Base-by-base conservation (phyloP, 139 green algal species). In the Chlorella sp. region DNA sequence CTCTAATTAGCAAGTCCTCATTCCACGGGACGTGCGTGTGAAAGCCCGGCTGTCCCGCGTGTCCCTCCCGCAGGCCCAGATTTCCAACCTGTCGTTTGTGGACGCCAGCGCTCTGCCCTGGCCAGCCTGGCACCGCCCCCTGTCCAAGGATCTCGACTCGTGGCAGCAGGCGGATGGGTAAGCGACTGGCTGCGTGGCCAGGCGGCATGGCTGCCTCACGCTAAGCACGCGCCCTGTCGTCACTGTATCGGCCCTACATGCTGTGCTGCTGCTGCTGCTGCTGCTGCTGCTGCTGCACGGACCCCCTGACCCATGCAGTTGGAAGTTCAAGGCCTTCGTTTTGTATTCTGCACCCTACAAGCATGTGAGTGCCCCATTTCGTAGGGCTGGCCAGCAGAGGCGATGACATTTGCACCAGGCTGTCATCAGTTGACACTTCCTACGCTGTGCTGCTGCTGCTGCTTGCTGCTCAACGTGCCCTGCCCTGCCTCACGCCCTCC, bases 291-390 rank as follows among this genome's bases (percentile, higher is more conserved):
- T 57, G 37, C 37, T 26, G 24, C 19, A 19, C 36, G 21, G 24
- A 1, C 28, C 30, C 30, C 26, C 3, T 57, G 21, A 16, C 0
- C 18, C 7, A 3, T 5, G 83, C 83, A 88, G 89, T 40, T 92
- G 81, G 53, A 92, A 92, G 85, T 39, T 90, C n/a, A 92, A 92
- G 75, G 89, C 79, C 22, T 90, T 88, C 37, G 77, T 37, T 28
- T 32, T 90, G 14, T 92, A 92, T 26, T 60, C 53, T 0, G 86
- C 89, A 24, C 89, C 89, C 48, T 92, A 84, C 34, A 42, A 80
- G 42, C 34, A 92, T 4, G 85, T 88, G 37, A 40, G 81, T 12
- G 14, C 24, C 28, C 0, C 28, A 34, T 9, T 57, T 57, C 5
- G 5, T 16, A 57, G 48, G 48, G 9, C 5, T 57, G 48, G 48